These are phyloP conservation scores for Taiozyma onychis DNA, from an alignment of 1,139 yeast species.

Conservation along the genomic window DNA sequence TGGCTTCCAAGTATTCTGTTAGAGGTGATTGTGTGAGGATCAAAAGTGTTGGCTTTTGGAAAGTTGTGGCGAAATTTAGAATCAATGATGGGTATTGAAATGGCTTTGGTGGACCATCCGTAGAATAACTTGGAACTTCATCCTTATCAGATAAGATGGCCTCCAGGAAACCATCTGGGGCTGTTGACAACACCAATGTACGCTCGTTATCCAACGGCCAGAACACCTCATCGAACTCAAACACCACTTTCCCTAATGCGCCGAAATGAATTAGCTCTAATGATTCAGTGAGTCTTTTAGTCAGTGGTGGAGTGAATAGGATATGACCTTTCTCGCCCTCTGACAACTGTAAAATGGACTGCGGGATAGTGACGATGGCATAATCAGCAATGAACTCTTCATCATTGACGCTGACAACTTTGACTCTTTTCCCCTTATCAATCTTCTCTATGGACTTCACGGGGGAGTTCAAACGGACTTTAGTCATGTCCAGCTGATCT, in stretches of 20 bases:
- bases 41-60: conserved; percentile 44
- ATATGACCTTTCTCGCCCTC: conserved; percentile 35
- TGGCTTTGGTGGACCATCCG: conserved; percentile 24
- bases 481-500: conserved; percentile 33
- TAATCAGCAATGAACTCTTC: conserved; percentile 38
- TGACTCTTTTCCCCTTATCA: conserved; percentile 17
- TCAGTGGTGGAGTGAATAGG: conserved; percentile 56
- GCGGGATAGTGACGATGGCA: conserved; percentile 70
- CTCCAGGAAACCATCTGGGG: conserved; percentile 21
- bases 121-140: conserved; percentile 3
- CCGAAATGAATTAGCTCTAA: conserved; percentile 56
- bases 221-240: conserved; percentile 63
- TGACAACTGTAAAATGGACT: conserved; percentile 48
- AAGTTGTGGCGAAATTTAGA: conserved; percentile 36
- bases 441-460: conserved; percentile 38
- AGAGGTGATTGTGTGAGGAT: conserved; percentile 66
- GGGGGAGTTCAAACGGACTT: conserved; percentile 38
- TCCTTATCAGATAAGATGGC: conserved; percentile 6
- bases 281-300: conserved; percentile 38
- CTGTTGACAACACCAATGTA: conserved; percentile 41
- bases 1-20: conserved; percentile 44
- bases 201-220: conserved; percentile 56
- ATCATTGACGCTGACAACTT: conserved; percentile 26
- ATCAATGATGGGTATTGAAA: conserved; percentile 51
- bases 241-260: conserved; percentile 68